These are phyloP conservation scores for Thraustochytrium sp. DNA, from an alignment of 352 stramenopile species.

Conservation along the genomic window DNA sequence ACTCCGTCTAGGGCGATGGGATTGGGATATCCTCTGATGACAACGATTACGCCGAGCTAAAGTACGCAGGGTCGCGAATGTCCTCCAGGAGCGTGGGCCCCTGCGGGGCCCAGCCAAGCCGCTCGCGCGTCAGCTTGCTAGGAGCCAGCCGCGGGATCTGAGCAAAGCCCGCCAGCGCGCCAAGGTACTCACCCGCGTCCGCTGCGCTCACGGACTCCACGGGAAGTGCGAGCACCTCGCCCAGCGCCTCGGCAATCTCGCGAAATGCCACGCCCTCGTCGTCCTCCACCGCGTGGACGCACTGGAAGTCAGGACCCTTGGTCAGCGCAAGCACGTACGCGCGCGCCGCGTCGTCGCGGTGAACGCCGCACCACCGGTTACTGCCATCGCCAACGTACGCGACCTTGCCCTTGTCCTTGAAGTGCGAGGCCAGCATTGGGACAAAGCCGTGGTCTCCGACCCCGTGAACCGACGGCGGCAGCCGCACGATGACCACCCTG, in stretches of 20 bases:
- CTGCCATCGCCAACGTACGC: background rate
- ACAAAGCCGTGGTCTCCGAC: constrained; percentile 21
- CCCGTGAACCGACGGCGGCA: constrained; percentile 12
- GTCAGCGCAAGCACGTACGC: constrained; percentile 32
- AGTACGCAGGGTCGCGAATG: background rate
- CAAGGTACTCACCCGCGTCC: background rate
- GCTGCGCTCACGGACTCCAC: background rate
- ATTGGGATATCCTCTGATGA: no score
- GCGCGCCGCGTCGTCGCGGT: constrained; percentile 17
- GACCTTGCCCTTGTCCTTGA: background rate
- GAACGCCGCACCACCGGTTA: constrained; percentile 7
- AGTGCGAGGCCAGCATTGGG: background rate
- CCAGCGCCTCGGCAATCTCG: background rate
- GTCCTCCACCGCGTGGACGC: background rate
- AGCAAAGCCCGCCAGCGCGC: background rate
- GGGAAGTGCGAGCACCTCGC: background rate
- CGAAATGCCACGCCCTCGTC: background rate
- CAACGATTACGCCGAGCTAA: background rate
- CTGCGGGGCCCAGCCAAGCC: constrained; percentile 14
- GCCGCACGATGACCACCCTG: background rate
- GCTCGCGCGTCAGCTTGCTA: background rate
- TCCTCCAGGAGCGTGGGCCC: background rate
- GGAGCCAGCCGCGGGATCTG: background rate
- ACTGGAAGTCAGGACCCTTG: background rate
- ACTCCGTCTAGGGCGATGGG: no score